These are phyloP conservation scores for Colletotrichum orbiculare DNA, from an alignment of 2,329 filamentous ascomycete genomes.

Conservation along the genomic window DNA sequence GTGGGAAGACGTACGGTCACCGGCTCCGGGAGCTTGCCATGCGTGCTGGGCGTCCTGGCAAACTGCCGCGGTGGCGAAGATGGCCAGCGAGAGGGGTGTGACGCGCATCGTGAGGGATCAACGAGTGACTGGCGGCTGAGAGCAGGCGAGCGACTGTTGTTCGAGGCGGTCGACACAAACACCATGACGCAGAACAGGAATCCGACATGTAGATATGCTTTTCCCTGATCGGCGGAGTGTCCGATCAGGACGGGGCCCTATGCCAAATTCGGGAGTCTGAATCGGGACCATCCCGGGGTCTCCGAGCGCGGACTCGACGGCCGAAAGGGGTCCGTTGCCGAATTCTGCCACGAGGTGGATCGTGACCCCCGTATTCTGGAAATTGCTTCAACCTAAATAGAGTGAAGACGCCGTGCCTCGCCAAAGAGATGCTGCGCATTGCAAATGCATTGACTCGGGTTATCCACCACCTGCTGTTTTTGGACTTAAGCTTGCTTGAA, in stretches of 20 bases:
- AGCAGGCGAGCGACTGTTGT: background rate
- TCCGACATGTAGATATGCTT: conserved; percentile 24
- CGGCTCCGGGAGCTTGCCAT: conserved; percentile 12
- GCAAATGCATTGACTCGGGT: conserved; percentile 18
- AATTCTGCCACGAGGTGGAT: conserved; percentile 1
- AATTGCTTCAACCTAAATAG: conserved; percentile 22
- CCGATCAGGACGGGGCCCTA: conserved; percentile 5
- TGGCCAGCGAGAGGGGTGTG: background rate
- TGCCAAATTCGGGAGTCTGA: background rate
- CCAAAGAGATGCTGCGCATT: conserved; percentile 18
- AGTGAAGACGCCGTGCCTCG: background rate
- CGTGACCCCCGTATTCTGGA: conserved; percentile 25
- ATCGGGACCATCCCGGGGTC: conserved; percentile 2
- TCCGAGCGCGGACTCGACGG: conserved; percentile 12
- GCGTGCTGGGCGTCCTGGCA: conserved; percentile 12
- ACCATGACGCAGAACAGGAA: background rate
- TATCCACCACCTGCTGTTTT: conserved; percentile 14
- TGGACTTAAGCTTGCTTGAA: background rate
- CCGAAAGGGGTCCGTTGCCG: conserved; percentile 1
- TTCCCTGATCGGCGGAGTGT: conserved; percentile 13
- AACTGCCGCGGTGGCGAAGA: conserved; percentile 8
- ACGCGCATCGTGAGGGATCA: background rate
- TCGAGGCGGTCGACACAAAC: too few relatives aligned
- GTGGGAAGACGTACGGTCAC: background rate
- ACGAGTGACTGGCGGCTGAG: conserved; percentile 14